Evolutionary conservation across 2,329 filamentous ascomycete species (phyloP).

Genomic region (Coniochaeta hoffmannii): DNA sequence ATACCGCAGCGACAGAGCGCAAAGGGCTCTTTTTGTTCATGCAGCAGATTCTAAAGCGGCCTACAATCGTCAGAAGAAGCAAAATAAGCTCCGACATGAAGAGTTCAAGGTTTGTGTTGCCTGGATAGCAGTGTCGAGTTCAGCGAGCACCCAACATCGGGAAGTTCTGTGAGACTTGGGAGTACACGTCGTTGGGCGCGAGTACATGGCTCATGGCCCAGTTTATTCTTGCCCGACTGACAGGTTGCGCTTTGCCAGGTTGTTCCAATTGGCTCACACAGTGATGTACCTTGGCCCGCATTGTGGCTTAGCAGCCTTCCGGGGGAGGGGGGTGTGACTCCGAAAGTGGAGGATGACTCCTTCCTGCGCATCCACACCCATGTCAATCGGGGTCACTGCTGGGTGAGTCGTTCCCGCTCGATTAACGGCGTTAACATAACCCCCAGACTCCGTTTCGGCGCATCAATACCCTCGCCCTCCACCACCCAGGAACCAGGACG

Average conservation of each 20-base stretch:
- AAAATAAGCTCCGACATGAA: no score
- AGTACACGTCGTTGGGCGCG: conserved; percentile 13
- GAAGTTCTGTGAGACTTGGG: no score
- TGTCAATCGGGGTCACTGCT: background rate
- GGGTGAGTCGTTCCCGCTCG: background rate
- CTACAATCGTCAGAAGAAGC: no score
- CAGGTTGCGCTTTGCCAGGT: background rate
- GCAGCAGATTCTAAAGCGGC: no score
- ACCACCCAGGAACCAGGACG: conserved; percentile 3
- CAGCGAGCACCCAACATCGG: no score
- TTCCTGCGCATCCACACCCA: background rate
- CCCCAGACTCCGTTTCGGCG: conserved; percentile 1
- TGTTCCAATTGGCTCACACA: conserved; percentile 9
- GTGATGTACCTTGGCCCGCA: background rate
- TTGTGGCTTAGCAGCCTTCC: conserved; percentile 2
- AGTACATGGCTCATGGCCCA: conserved; percentile 10
- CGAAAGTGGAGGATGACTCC: conserved; percentile 1
- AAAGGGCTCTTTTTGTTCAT: no score
- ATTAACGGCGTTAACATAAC: background rate
- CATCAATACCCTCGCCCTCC: background rate
- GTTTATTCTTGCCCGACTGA: conserved; percentile 15
- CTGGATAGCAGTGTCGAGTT: no score
- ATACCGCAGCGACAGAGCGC: no score
- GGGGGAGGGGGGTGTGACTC: conserved; percentile 11
- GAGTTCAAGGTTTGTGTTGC: no score